Evolutionary conservation across 202 grass and related monocot species (phyloP).

Genomic region (Elaeis oleifera): DNA sequence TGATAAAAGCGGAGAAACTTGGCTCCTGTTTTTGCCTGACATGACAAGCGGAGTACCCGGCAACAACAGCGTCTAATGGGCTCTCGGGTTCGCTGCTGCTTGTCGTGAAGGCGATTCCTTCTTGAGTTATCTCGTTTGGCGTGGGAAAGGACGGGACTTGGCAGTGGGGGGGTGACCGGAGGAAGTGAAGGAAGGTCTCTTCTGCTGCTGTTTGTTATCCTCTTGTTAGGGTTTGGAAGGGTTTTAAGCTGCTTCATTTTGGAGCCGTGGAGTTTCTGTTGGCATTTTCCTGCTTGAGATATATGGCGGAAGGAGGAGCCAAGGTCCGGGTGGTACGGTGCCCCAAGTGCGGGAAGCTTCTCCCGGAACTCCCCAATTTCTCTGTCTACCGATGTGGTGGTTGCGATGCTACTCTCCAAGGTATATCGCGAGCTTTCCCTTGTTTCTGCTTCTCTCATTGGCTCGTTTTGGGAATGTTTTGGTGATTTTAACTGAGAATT

Average conservation of each 20-base stretch:
- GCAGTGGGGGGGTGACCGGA: not conserved
- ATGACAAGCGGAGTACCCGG: not conserved
- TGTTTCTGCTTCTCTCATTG: not conserved
- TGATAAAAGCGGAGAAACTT: not conserved
- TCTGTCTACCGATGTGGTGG: constrained; percentile 88
- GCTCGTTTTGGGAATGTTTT: not conserved
- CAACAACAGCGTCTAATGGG: not conserved
- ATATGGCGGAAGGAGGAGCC: constrained; percentile 33
- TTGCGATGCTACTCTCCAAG: constrained; percentile 76
- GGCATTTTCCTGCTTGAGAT: constrained; percentile 4
- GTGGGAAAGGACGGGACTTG: constrained; percentile 1
- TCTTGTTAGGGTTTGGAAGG: constrained; percentile 6
- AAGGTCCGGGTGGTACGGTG: constrained; percentile 81
- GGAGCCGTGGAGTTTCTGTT: not conserved
- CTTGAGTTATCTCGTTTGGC: constrained; percentile 1
- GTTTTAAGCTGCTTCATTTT: not conserved
- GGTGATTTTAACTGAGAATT: not conserved
- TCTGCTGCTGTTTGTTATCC: no score
- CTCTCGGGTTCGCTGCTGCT: no score
- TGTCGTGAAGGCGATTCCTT: not conserved
- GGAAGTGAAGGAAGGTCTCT: not conserved
- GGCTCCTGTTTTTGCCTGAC: not conserved
- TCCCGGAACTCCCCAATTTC: constrained; percentile 81
- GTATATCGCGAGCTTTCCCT: constrained; percentile 17
- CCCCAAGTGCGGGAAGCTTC: constrained; percentile 89